Evolutionary conservation across 108 stramenopile species (phyloP), one percentile per base, ranked within the genome.

Genomic region (Phaeodactylum tricornutum): DNA sequence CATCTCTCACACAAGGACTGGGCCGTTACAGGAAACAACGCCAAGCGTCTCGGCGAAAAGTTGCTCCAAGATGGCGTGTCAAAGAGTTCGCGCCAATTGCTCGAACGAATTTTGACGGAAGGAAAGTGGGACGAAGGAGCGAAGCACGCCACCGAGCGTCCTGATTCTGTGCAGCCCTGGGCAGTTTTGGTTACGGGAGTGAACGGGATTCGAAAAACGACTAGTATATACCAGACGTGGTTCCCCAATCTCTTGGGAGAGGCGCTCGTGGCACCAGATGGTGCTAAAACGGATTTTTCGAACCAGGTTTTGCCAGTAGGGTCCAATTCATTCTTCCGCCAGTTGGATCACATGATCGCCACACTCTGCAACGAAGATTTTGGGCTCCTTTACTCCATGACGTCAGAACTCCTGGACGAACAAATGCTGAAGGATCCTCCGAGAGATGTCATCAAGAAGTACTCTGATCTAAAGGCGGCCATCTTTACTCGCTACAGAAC

Each of bases 191-290:
- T 92, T 23, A 92, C 90, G 4, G 90, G 90, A 6, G 74, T 87
- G 6, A 92, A 92, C 53, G 90, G 90, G 1, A 87, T 92, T 38
- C 75, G 90, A 11, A 87, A 92, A 50, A 81, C 90, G 2, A 86
- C 86, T 0, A 74, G 80, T 15, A 61, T 92, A 39, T 80, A 92
- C 58, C 79, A 87, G 53, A 77, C 81, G 17, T 87, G 86, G 90
- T 85, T 85, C 54, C 25, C 55, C 11, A 22, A 78, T 16, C 43
- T 77, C 11, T 60, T 92, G 29, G 29, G 48, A 11, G 86, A 83
- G 50, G 81, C 90, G 17, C 40, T 92, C 57, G 64, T 71, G 2
- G 16, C 36, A 37, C 76, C 80, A 24, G 20, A 39, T 29, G 32
- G 24, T 17, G 54, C 14, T 41, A 9, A 25, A 4, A 35, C 17